phyloP scores from a whole-genome alignment of 2,329 filamentous ascomycete genomes.

The Thermomyces lanuginosus region DNA sequence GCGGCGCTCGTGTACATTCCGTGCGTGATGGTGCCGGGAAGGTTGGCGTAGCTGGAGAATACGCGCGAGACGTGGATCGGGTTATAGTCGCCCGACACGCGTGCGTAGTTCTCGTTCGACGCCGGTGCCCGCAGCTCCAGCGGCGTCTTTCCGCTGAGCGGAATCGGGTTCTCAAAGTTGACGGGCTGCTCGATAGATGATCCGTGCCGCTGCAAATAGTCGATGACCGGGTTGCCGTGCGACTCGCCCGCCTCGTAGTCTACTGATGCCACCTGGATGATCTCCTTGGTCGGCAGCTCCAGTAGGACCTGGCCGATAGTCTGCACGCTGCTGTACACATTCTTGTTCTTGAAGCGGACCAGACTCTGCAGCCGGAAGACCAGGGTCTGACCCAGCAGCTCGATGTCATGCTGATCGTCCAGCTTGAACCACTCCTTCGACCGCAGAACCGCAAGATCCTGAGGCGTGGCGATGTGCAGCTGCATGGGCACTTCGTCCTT shows the following conservation, averaged over 20 bases:
- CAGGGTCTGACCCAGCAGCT: conserved; percentile 81
- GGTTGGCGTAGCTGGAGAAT: conserved; percentile 86
- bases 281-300: conserved; percentile 89
- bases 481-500: conserved; percentile 94
- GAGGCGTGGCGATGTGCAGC: conserved; percentile 67
- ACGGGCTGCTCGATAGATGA: conserved; percentile 89
- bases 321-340: conserved; percentile 77
- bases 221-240: conserved; percentile 89
- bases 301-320: conserved; percentile 84
- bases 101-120: conserved; percentile 94
- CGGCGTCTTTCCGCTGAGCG: conserved; percentile 79
- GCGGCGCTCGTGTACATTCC: conserved; percentile 99
- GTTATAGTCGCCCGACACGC: conserved; percentile 96
- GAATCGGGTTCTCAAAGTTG: conserved; percentile 94
- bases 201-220: conserved; percentile 86
- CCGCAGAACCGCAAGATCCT: conserved; percentile 82
- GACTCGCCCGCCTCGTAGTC: conserved; percentile 86
- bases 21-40: conserved; percentile 94
- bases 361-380: conserved; percentile 91
- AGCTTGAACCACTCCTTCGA: conserved; percentile 97
- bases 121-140: conserved; percentile 78
- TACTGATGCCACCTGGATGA: conserved; percentile 93
- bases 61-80: conserved; percentile 96
- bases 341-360: conserved; percentile 87
- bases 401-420: conserved; percentile 65